Evolutionary conservation across 1,284 basidiomycete species (phyloP), one percentile per base, ranked within the genome.

Genomic region (Neolentinus lepideus): DNA sequence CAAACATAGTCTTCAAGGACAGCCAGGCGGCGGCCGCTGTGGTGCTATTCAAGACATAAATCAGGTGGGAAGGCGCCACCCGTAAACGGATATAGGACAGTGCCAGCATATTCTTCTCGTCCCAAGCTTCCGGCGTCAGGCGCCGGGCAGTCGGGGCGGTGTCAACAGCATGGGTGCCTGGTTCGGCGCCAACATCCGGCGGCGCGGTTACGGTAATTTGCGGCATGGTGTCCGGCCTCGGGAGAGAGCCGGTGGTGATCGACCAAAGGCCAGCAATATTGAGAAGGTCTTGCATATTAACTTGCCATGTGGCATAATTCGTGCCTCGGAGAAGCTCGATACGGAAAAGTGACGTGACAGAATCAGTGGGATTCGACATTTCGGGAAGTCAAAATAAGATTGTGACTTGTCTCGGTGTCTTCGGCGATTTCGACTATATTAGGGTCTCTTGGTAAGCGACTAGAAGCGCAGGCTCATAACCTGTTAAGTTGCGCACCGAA

Each of bases 1-100:
- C 63, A 31, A 64, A 67, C 56, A 67, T 65, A 11, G 51, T 56
- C 25, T 52, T 54, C 19, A 72, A 60, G n/a, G 54, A 59, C 11
- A 51, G 47, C 67, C 69, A 71, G 2, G 57, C 54, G 2, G 57
- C 56, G 14, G 6, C 8, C 4, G 47, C 47, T 25, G 47, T 50
- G 11, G 27, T 25, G n/a, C 24, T 25, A 29, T 21, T 25, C 4
- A 11, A 8, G n/a, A 50, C 47, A 50, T 50, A 50, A 8, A 50
- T 21, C 4, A 50, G 12, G n/a, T 50, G 47, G 3, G 47, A 50
- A 29, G 9, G 9, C 6, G 47, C 47, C 12, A 50, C 47, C 24
- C 24, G 4, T 3, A 50, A n/a, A 14, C 47, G 22, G 22, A 50
- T 50, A 16, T 25, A 16, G 8, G 47, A 50, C 3, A 50, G 47